These are phyloP conservation scores for Cymodocea nodosa DNA, from an alignment of 116 monocot genomes.

Conservation along the genomic window DNA sequence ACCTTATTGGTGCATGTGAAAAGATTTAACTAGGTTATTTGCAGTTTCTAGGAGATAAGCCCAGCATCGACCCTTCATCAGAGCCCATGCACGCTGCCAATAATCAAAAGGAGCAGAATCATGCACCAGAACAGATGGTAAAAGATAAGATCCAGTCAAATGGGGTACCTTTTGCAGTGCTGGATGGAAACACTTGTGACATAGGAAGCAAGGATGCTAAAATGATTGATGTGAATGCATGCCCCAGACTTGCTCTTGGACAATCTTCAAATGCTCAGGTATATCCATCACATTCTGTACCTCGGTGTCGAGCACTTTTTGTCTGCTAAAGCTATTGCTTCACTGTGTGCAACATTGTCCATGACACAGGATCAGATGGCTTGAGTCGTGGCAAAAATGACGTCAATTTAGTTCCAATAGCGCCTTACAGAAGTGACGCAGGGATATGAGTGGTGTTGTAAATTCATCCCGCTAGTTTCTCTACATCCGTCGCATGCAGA, in stretches of 20 bases:
- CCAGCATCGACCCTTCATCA: conserved; percentile 23
- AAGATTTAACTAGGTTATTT: background rate
- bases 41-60: conserved; percentile 82
- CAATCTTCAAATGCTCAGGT: conserved; percentile 60
- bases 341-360: background rate
- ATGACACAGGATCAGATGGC: conserved; percentile 13
- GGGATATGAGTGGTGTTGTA: conserved; percentile 9
- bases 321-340: background rate
- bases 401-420: conserved; percentile 23
- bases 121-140: conserved; percentile 7
- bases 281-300: background rate
- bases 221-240: conserved; percentile 82
- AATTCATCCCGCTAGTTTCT: background rate
- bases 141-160: conserved; percentile 32
- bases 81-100: conserved; percentile 28
- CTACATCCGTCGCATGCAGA: no score
- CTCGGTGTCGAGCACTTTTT: background rate
- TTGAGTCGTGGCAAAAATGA: conserved; percentile 16
- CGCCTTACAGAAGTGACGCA: conserved; percentile 15
- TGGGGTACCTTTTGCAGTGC: conserved; percentile 8
- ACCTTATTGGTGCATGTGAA: background rate
- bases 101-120: conserved; percentile 20
- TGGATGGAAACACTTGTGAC: conserved; percentile 18
- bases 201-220: conserved; percentile 25
- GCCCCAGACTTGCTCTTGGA: conserved; percentile 40